These are phyloP conservation scores for Isabelozyma gotoi DNA, from an alignment of 805 yeast species.

Conservation along the genomic window DNA sequence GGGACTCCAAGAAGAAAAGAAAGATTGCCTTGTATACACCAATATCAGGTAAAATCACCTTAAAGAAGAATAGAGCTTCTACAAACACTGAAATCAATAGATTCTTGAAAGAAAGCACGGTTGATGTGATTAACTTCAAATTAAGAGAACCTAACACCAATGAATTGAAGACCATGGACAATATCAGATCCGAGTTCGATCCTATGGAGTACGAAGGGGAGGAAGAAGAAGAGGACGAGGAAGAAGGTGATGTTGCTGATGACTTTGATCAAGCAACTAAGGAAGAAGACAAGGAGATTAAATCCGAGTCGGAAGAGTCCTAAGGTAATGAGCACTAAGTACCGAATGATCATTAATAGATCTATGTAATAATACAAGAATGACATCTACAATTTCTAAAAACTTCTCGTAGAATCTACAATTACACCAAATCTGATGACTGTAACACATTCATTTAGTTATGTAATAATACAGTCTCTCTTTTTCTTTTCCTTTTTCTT, in stretches of 20 bases:
- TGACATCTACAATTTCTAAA: background rate
- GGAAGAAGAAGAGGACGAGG: constrained; percentile 49
- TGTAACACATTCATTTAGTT: too few species aligned
- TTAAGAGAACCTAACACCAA: constrained; percentile 72
- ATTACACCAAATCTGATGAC: background rate
- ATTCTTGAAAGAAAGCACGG: constrained; percentile 53
- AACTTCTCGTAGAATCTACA: background rate
- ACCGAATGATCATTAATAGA: too few species aligned
- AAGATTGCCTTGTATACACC: constrained; percentile 75
- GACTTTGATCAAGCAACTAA: constrained; percentile 17
- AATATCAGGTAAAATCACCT: constrained; percentile 69
- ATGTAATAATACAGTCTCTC: constrained; percentile 21
- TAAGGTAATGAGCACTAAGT: too few species aligned
- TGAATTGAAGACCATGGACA: constrained; percentile 69
- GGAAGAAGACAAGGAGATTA: constrained; percentile 11
- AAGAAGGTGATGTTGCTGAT: constrained; percentile 26
- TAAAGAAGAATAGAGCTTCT: constrained; percentile 81
- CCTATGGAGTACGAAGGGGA: constrained; percentile 75
- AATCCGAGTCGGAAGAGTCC: constrained; percentile 4
- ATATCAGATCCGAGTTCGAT: constrained; percentile 65
- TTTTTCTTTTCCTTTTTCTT: constrained; percentile 13
- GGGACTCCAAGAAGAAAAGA: constrained; percentile 34
- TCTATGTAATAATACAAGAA: background rate
- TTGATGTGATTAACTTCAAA: constrained; percentile 60
- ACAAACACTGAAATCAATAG: constrained; percentile 53